Base-by-base conservation (phyloP, 768 basidiomycete genomes). In the Suillus brevipes region DNA sequence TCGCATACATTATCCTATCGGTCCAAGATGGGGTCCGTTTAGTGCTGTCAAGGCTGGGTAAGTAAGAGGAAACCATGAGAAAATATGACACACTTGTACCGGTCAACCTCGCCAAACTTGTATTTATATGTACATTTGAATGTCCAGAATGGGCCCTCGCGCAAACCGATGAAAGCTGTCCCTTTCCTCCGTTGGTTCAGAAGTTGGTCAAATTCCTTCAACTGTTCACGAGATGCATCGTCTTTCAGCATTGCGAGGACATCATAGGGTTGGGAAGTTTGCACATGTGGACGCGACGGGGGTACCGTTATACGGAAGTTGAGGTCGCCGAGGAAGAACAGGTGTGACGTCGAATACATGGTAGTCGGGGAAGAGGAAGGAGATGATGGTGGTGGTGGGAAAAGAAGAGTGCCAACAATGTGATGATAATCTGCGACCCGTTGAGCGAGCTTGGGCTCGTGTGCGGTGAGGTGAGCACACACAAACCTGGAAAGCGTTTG, bases 71-170 rank as follows among this genome's bases (percentile, higher is more conserved):
- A 34, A 34, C n/a, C 9, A 23, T 23, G 50, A 43, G 60, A 38
- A 63, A 57, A 64, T 42, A 59, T 53, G 0, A 74, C 85, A 28
- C 65, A 92, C 91, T 84, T 87, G 78, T 94, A 97, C 68, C 87
- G 86, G 72, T 95, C 92, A 25, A 93, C 87, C 71, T 91, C 85
- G 13, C 94, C 94, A 13, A 94, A 80, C 60, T 83, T 74, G 72
- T 93, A 94, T 76, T 97, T 97, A 71, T 97, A 98, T 50, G 89
- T 95, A 74, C 92, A 92, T 64, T 95, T 93, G 81, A 97, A 97
- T 63, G 81, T 82, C 85, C 89, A 92, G 72, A 98, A 91, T 25
- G 90, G 87, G n/a, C 90, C 94, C 75, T 98, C 97, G 37, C 83
- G 82, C 45, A 98, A 78, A 38, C 90, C 88, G 42, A 88, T 82